Percentiles rank a stretch among this genome's conserved stretches.
These are phyloP conservation scores for Penicillium macrosclerotiorum DNA, from an alignment of 495 filamentous ascomycete genomes.

Conservation along the genomic window DNA sequence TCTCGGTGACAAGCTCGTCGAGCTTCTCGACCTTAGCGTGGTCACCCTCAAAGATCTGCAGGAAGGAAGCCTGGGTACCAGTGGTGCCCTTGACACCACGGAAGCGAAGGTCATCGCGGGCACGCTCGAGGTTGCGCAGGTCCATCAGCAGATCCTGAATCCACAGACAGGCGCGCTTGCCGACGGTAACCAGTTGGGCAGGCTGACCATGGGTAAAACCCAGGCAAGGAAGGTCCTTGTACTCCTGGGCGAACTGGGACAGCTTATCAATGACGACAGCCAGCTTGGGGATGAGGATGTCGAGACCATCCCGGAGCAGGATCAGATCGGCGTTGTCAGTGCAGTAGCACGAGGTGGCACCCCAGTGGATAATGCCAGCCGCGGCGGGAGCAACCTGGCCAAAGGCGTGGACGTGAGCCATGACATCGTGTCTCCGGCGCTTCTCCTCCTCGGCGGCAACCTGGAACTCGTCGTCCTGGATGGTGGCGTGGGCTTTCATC, in stretches of 20 bases:
- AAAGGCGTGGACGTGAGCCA: slow-evolving; percentile 73
- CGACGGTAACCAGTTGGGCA: slow-evolving; percentile 80
- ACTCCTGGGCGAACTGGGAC: slow-evolving; percentile 68
- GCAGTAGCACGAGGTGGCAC: slow-evolving; percentile 62
- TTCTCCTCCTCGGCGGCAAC: slow-evolving; percentile 79
- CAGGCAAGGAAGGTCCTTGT: slow-evolving; percentile 63
- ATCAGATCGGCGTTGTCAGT: slow-evolving; percentile 92
- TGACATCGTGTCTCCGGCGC: slow-evolving; percentile 67
- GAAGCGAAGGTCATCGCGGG: slow-evolving; percentile 72
- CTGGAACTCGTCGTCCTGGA: slow-evolving; percentile 79
- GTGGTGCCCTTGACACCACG: slow-evolving; percentile 82
- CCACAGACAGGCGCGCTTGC: slow-evolving; percentile 72
- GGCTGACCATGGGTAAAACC: slow-evolving; percentile 88
- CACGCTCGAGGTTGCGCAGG: slow-evolving; percentile 74
- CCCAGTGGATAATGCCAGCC: slow-evolving; percentile 85
- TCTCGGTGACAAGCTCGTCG: slow-evolving; percentile 75
- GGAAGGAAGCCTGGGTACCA: slow-evolving; percentile 76
- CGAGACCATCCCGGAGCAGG: slow-evolving; percentile 69
- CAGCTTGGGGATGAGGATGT: slow-evolving; percentile 79
- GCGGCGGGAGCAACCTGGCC: slow-evolving; percentile 74
- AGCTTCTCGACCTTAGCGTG: slow-evolving; percentile 70
- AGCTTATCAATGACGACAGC: slow-evolving; percentile 84
- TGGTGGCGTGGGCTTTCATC: slow-evolving; percentile 67
- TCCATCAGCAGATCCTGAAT: slow-evolving; percentile 87
- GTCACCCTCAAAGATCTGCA: slow-evolving; percentile 80